These are phyloP conservation scores for Cyberlindnera americana DNA, from an alignment of 805 yeast species.

Conservation along the genomic window DNA sequence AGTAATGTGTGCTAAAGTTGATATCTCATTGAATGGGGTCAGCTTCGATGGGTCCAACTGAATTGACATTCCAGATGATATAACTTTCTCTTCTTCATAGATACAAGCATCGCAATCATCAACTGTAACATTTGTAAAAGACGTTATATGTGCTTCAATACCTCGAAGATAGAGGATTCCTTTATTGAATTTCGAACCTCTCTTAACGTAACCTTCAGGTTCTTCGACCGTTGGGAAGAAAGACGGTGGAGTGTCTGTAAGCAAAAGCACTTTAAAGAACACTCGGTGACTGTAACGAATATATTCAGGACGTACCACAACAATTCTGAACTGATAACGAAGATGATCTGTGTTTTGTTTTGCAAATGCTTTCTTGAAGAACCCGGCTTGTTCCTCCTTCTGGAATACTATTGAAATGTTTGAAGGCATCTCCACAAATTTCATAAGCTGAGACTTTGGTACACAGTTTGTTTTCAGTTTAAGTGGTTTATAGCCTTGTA, in stretches of 20 bases:
- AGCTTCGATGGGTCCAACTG: slow-evolving; percentile 4
- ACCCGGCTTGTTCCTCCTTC: neutral
- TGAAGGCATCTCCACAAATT: slow-evolving; percentile 3
- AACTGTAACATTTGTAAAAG: slow-evolving; percentile 2
- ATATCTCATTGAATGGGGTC: neutral
- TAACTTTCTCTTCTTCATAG: neutral
- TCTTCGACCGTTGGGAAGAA: neutral
- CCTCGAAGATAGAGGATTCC: slow-evolving; percentile 4
- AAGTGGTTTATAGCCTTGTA: neutral
- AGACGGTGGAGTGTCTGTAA: slow-evolving; percentile 8
- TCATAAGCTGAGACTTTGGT: slow-evolving; percentile 1
- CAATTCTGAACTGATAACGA: slow-evolving; percentile 4
- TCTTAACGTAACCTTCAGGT: slow-evolving; percentile 1
- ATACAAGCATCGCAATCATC: slow-evolving; percentile 2
- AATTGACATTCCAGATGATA: neutral
- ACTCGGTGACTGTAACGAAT: slow-evolving; percentile 7
- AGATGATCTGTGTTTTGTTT: slow-evolving; percentile 1
- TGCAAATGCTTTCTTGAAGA: slow-evolving; percentile 5
- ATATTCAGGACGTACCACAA: slow-evolving; percentile 5
- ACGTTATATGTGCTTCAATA: neutral
- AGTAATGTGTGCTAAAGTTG: neutral
- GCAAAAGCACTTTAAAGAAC: slow-evolving; percentile 6
- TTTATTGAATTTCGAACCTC: slow-evolving; percentile 1
- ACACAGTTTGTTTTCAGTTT: neutral
- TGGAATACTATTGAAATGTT: slow-evolving; percentile 1